Evolutionary conservation across 1,284 basidiomycete species (phyloP).

Genomic region (Exobasidium rhododendri): DNA sequence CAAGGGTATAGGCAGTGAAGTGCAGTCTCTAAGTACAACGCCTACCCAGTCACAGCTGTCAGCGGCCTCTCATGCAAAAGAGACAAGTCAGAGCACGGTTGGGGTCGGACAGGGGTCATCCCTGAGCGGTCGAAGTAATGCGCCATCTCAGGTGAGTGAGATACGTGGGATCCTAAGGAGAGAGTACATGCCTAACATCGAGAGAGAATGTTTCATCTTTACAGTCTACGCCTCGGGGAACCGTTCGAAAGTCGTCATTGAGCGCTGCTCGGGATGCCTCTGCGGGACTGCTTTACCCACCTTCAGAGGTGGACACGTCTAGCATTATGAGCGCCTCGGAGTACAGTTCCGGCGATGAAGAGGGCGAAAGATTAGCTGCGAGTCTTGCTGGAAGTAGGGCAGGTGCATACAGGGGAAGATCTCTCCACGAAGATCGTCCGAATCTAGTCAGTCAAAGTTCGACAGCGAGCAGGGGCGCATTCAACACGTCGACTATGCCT

Average conservation of each 20-base stretch:
- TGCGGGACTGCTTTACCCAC: slow-evolving; percentile 31
- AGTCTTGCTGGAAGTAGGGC: not conserved
- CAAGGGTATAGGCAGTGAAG: not conserved
- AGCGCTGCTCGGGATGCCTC: slow-evolving; percentile 20
- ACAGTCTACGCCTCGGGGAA: not conserved
- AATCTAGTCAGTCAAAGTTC: not conserved
- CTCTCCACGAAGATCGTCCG: not conserved
- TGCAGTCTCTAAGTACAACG: not conserved
- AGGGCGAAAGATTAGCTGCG: slow-evolving; percentile 3
- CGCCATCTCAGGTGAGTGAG: not conserved
- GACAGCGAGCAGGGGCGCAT: not conserved
- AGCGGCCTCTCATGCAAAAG: not conserved
- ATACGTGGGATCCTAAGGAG: not conserved
- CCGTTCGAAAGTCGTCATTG: slow-evolving; percentile 4
- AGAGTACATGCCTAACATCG: too few relatives aligned
- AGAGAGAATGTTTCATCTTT: too few relatives aligned
- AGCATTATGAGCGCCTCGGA: slow-evolving; percentile 39
- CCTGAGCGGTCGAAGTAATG: not conserved
- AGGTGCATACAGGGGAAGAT: not conserved
- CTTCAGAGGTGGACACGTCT: slow-evolving; percentile 38
- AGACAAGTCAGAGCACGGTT: not conserved
- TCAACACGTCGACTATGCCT: not conserved
- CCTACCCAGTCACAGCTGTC: not conserved
- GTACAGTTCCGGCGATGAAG: slow-evolving; percentile 38
- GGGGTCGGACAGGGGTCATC: not conserved